Evolutionary conservation across 2,329 filamentous ascomycete species (phyloP).

Genomic region (Blastomyces parvus): DNA sequence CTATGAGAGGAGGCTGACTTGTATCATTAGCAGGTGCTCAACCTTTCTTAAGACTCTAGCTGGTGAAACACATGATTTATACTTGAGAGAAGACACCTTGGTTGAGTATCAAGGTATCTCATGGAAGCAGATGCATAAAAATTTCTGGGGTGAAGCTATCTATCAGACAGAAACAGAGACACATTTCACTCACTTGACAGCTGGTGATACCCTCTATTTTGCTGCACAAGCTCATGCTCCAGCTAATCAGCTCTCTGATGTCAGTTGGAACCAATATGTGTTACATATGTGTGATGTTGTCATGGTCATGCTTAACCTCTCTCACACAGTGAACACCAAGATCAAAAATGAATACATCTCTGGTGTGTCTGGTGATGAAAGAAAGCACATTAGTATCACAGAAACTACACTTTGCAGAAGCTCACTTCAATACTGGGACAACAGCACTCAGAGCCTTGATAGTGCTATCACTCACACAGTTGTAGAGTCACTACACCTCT

Average conservation of each 20-base stretch:
- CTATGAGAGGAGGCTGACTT: neutral
- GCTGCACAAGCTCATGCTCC: constrained; percentile 82
- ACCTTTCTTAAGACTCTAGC: constrained; percentile 78
- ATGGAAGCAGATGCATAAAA: constrained; percentile 33
- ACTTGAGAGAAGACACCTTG: constrained; percentile 58
- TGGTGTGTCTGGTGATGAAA: constrained; percentile 69
- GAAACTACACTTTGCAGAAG: constrained; percentile 71
- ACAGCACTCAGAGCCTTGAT: constrained; percentile 60
- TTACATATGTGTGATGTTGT: constrained; percentile 37
- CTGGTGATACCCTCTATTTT: constrained; percentile 78
- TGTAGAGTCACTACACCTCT: constrained; percentile 60
- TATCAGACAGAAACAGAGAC: constrained; percentile 84
- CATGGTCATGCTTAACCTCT: constrained; percentile 36
- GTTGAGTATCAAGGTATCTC: constrained; percentile 64
- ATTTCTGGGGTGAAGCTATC: constrained; percentile 71
- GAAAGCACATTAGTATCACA: constrained; percentile 71
- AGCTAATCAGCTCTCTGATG: constrained; percentile 56
- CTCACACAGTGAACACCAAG: constrained; percentile 70
- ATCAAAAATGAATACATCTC: constrained; percentile 75
- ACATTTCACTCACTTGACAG: constrained; percentile 75
- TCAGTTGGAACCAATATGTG: constrained; percentile 27
- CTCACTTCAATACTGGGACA: constrained; percentile 66
- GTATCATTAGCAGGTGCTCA: constrained; percentile 47
- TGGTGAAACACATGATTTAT: constrained; percentile 76
- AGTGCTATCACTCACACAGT: constrained; percentile 60